Conservation (phyloP, 2,329 filamentous ascomycete species). For the Sporothrix inflata region DNA sequence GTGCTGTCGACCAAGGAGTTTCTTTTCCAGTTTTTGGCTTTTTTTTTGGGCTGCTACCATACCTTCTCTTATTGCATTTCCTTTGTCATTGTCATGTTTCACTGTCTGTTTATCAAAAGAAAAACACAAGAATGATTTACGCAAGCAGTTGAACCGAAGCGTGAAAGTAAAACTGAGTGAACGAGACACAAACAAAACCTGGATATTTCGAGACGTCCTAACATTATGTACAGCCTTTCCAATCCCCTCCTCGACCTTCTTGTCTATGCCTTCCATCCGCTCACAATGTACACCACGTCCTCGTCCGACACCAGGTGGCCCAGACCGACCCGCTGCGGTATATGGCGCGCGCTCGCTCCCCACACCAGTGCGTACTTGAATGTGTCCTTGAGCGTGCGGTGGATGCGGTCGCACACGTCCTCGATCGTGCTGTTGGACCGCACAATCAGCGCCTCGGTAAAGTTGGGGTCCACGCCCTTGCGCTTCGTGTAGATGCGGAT, state of each 20-base stretch:
- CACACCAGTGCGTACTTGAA: conserved; percentile 99
- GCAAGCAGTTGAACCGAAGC: not conserved
- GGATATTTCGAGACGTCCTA: not conserved
- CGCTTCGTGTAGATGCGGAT: conserved; percentile 97
- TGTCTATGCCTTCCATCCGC: conserved; percentile 62
- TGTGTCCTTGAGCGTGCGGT: conserved; percentile 92
- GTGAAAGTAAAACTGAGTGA: not conserved
- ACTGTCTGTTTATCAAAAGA: not conserved
- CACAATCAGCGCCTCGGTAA: conserved; percentile 90
- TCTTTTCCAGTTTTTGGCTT: not conserved
- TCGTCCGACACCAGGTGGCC: conserved; percentile 75
- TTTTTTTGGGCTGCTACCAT: not conserved
- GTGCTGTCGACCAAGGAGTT: conserved; percentile 9
- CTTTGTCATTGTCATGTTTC: conserved; percentile 11
- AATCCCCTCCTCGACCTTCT: not conserved
- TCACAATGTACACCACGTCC: conserved; percentile 70
- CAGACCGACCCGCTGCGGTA: conserved; percentile 90
- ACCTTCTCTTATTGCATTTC: conserved; percentile 7
- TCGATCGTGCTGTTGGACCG: conserved; percentile 86
- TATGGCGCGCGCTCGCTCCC: conserved; percentile 93
- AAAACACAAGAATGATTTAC: conserved; percentile 13
- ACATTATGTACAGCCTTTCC: conserved; percentile 17
- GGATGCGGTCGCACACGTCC: conserved; percentile 95
- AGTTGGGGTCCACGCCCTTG: conserved; percentile 88
- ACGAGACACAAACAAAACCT: not conserved